Base-by-base conservation (phyloP, 257 asterid genomes). In the Catharanthus roseus region DNA sequence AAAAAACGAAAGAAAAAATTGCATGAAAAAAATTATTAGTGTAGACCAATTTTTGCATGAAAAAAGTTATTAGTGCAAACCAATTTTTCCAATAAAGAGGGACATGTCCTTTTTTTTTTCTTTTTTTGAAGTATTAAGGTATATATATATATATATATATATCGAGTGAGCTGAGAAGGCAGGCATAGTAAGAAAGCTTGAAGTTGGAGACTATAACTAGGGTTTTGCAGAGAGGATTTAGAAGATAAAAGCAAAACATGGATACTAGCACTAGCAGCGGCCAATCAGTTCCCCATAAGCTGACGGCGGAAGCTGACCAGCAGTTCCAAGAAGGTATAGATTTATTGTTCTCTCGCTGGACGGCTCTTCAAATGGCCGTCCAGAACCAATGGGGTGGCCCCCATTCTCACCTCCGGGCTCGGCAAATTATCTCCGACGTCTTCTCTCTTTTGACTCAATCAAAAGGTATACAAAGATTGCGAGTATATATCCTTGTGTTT, bases 341-440 rank as follows among this genome's bases (percentile, higher is more conserved):
- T 42, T 42, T 91, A 65, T 16, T 86, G 61, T 79, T 91, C 36
- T 79, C 84, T 29, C 85, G 86, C 56, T 91, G 97, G 97, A 75
- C 87, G 0, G 90, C 95, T 2, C 89, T 91, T 39, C 81, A 83
- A 42, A 82, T 89, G 93, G 93, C 92, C 65, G 73, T 89, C 44
- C 87, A 82, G 69, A 85, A 87, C 71, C 83, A 86, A 76, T 89
- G 91, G 91, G 95, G 96, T 5, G 95, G 96, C 62, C 91, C 78
- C 7, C 86, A 82, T 57, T 75, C 96, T 58, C 65, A 47, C 36
- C 78, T 81, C 70, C 88, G 79, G 67, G 67, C 93, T 26, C 81
- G 75, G 64, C 82, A 87, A 62, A 85, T 91, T 41, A 75, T 69
- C 58, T 9, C 42, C 10, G 70, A 63, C 1, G 75, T 88, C 21